Conservation (phyloP, 163 green algal species). For the Chlorella variabilis region DNA sequence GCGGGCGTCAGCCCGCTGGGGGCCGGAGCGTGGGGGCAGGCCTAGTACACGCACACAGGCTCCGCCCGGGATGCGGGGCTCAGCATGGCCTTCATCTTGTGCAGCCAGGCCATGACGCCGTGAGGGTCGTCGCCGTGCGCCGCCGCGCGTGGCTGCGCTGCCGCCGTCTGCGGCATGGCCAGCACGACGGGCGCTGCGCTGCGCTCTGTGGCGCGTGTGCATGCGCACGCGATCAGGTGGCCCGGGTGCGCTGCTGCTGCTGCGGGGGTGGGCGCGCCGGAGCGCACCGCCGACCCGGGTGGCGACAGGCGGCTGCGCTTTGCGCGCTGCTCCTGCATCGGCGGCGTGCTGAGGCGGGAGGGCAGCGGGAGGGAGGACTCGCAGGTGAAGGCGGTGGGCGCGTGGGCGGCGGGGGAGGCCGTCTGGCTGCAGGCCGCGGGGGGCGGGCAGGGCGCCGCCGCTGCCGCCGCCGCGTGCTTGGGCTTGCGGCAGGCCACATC, state of each 20-base stretch:
- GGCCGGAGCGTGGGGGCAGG: not conserved
- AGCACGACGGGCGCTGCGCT: not conserved
- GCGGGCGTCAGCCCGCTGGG: too few relatives aligned
- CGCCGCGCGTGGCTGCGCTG: not conserved
- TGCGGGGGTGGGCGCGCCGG: not conserved
- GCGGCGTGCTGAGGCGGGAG: not conserved
- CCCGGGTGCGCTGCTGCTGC: not conserved
- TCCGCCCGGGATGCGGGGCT: not conserved
- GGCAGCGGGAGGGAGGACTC: not conserved
- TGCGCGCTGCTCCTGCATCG: not conserved
- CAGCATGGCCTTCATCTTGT: slow-evolving; percentile 21
- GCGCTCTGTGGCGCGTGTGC: not conserved
- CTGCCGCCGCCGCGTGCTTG: not conserved
- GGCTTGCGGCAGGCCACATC: not conserved
- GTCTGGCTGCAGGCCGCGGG: not conserved
- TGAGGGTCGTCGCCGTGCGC: not conserved
- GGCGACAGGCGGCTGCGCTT: slow-evolving; percentile 5
- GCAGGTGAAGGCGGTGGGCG: not conserved
- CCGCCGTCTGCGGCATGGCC: not conserved
- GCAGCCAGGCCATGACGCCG: slow-evolving; percentile 19
- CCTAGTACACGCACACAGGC: not conserved
- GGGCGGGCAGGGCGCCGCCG: not conserved
- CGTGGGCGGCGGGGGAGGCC: not conserved
- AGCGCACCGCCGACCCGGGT: not conserved
- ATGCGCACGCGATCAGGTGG: not conserved